Conservation (phyloP, 1,284 basidiomycete genomes). For the Ceratorhiza oryzae-sativae region DNA sequence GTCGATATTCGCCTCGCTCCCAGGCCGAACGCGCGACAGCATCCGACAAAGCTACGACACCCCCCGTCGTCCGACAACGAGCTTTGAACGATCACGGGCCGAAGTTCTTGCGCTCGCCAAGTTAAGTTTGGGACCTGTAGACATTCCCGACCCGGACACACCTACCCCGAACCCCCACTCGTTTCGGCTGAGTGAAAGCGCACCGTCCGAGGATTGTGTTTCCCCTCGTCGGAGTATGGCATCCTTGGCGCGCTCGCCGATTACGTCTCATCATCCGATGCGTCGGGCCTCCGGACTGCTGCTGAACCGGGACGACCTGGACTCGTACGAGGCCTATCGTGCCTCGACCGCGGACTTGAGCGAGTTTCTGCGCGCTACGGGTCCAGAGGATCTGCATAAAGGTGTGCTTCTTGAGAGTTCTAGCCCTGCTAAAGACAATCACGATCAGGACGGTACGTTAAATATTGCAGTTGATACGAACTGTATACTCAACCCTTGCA, state of each 20-base stretch:
- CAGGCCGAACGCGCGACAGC: conserved; percentile 13
- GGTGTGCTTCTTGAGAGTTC: neutral
- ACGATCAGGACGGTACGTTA: conserved; percentile 22
- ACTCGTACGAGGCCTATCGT: conserved; percentile 20
- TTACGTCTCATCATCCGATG: conserved; percentile 9
- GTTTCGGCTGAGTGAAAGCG: conserved; percentile 5
- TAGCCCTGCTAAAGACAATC: neutral
- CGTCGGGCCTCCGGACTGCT: conserved; percentile 14
- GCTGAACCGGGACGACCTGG: conserved; percentile 14
- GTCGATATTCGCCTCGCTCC: conserved; percentile 21
- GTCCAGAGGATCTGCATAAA: conserved; percentile 32
- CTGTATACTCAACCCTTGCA: neutral
- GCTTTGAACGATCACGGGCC: conserved; percentile 5
- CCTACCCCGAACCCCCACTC: conserved; percentile 22
- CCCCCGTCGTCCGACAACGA: conserved; percentile 5
- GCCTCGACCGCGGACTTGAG: conserved; percentile 40
- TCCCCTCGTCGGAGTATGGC: conserved; percentile 21
- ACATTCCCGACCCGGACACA: conserved; percentile 27
- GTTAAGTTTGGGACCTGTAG: neutral
- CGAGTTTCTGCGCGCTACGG: conserved; percentile 42
- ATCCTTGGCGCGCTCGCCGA: conserved; percentile 22
- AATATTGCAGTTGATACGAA: neutral
- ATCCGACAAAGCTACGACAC: conserved; percentile 26
- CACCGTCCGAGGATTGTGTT: neutral
- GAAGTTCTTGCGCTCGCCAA: conserved; percentile 4